Evolutionary conservation across 2,329 filamentous ascomycete species (phyloP), one percentile per base, ranked within the genome.

Genomic region (Sporothrix euskadiensis): DNA sequence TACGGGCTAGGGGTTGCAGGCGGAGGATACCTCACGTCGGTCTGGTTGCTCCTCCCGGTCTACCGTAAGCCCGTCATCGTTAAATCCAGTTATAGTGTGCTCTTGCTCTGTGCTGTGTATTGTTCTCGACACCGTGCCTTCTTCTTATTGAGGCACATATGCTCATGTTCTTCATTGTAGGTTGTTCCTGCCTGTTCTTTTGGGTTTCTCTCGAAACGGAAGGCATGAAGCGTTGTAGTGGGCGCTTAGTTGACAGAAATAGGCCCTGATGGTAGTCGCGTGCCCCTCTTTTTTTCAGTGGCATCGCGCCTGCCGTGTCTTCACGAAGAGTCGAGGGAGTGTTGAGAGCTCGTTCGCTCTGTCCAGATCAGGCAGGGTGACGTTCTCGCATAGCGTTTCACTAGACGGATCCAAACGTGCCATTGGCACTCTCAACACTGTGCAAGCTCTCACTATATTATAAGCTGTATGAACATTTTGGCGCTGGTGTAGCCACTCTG

Each of bases 201-300:
- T 35, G 19, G 30, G 6, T 12, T 5, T 4, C 32, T 14, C 65
- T n/a, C 44, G 19, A 52, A 35, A 35, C 44, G 47, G 66, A 69
- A 56, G 66, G 66, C 26, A 56, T 49, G 35, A 65, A 44, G 39
- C 61, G 61, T 65, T 30, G 61, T 65, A 41, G 8, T 69, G 47
- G 52, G 52, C 68, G 68, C 68, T 70, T 59, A 59, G 68, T 52
- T 19, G 49, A 70, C 68, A 70, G 59, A 59, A 70, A 70, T 70
- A 70, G 52, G 68, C 35, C 6, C 52, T 57, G 12, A 9, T 44
- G 26, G 69, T 54, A 71, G 54, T 70, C 52, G 69, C 69, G 69
- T 71, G 69, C 69, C 69, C 69, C 54, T 70, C 32, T 30, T 47
- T 47, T 10, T 47, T 47, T 14, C 39, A 30, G 16, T 2, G 12